Conservation (phyloP, 108 stramenopile genomes). For the Stephanodiscus minutulus region DNA sequence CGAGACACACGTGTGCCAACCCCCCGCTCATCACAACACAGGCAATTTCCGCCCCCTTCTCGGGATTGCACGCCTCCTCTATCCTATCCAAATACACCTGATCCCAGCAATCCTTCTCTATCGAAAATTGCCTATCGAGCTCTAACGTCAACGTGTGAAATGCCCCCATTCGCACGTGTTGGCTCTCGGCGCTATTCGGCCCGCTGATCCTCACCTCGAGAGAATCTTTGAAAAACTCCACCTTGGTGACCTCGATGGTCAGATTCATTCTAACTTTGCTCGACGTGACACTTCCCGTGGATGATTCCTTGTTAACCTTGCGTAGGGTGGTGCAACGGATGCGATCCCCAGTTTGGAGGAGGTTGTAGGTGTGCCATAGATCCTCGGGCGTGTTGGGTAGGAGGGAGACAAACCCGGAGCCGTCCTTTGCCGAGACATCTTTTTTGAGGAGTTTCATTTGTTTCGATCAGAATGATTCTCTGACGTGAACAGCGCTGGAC, state of each 20-base stretch:
- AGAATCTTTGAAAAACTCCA: slow-evolving; percentile 91
- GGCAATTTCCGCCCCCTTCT: slow-evolving; percentile 91
- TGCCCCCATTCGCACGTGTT: slow-evolving; percentile 91
- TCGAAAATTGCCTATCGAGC: slow-evolving; percentile 80
- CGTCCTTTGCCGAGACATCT: slow-evolving; percentile 87
- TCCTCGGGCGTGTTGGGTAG: slow-evolving; percentile 95
- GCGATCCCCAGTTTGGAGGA: slow-evolving; percentile 82
- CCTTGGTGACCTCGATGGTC: slow-evolving; percentile 88
- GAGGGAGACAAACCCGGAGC: slow-evolving; percentile 79
- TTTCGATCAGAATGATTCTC: slow-evolving; percentile 15
- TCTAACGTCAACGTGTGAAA: slow-evolving; percentile 95
- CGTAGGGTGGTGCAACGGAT: slow-evolving; percentile 93
- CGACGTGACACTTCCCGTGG: slow-evolving; percentile 89
- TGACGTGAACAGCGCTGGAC: neutral
- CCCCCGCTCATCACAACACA: slow-evolving; percentile 92
- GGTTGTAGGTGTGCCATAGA: slow-evolving; percentile 97
- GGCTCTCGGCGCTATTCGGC: slow-evolving; percentile 71
- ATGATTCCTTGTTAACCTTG: slow-evolving; percentile 92
- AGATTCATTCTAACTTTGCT: slow-evolving; percentile 87
- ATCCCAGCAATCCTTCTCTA: slow-evolving; percentile 97
- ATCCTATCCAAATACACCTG: slow-evolving; percentile 89
- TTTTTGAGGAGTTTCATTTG: slow-evolving; percentile 82
- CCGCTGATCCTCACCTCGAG: slow-evolving; percentile 89
- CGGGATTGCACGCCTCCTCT: slow-evolving; percentile 88
- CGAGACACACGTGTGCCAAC: slow-evolving; percentile 93